Base-by-base conservation (phyloP, 345 rosid species). In the Salix arbutifolia region DNA sequence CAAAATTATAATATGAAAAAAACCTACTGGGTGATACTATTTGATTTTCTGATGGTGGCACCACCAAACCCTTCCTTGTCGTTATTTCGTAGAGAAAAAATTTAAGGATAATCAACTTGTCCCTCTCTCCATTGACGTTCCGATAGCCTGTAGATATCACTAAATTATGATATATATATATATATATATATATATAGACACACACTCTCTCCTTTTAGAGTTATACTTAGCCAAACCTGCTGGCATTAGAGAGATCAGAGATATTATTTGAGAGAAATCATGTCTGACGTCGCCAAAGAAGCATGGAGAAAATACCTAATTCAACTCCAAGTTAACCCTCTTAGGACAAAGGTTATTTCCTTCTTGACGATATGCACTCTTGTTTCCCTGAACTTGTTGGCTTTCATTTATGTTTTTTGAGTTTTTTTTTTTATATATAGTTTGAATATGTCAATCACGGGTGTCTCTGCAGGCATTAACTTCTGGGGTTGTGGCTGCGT, bases 281-380 rank as follows among this genome's bases (percentile, higher is more conserved):
- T 94, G 99, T 88, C 92, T 30, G 97, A 91, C 73, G 70, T 82
- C 5, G 91, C 86, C 71, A 87, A 91, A 81, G 93, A 89, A n/a
- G 94, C 96, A 37, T 95, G 97, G 96, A 82, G 92, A 80, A 91
- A 90, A 61, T 91, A 95, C 81, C 82, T 95, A 70, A 90, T 91
- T 67, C 99, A 93, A 88, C 97, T 93, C 67, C 94, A 91, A 83
- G 86, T 83, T 11, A 89, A 88, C 81, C 98, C 97, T 81, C 90
- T 91, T 44, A 79, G 94, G 82, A 95, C 98, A 70, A 93, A 93
- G 96, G 97, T 90, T n/a, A 67, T 26, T 25, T 74, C 17, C 9
- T 12, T 62, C 56, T 23, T 18, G 33, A 67, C 71, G 42, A 38
- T 1, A 10, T 38, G 42, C 25, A 65, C 79, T 70, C 69, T 16